These are phyloP conservation scores for Zopfia rhizophila DNA, from an alignment of 2,329 filamentous ascomycete species.

Conservation along the genomic window DNA sequence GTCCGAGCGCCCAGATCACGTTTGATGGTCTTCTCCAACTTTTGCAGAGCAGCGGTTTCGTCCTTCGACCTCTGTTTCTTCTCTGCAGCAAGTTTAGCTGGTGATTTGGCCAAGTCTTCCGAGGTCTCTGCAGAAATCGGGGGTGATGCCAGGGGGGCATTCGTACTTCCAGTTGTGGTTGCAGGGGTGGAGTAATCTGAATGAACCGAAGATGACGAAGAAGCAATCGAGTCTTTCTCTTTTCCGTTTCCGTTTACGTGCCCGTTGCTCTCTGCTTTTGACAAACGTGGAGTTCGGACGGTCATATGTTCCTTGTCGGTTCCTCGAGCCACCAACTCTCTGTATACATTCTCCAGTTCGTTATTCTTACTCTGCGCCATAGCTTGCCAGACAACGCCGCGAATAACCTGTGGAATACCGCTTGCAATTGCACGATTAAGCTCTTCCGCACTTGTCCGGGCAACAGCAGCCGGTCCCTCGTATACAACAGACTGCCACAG, in stretches of 20 bases:
- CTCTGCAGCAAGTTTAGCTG: conserved; percentile 71
- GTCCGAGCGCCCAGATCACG: conserved; percentile 91
- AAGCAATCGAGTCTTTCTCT: conserved; percentile 74
- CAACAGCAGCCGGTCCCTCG: conserved; percentile 88
- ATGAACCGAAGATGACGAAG: conserved; percentile 85
- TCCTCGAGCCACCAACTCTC: conserved; percentile 79
- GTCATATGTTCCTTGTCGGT: conserved; percentile 74
- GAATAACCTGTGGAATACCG: conserved; percentile 92
- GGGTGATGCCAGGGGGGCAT: conserved; percentile 56
- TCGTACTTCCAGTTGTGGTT: conserved; percentile 60
- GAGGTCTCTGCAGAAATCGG: conserved; percentile 65
- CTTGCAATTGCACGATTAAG: conserved; percentile 90
- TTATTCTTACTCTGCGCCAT: conserved; percentile 94
- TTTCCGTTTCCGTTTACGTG: conserved; percentile 56
- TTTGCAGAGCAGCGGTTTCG: conserved; percentile 76
- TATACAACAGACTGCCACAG: conserved; percentile 97
- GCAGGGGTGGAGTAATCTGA: conserved; percentile 77
- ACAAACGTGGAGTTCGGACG: conserved; percentile 33
- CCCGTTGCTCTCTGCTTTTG: conserved; percentile 57
- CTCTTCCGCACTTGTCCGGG: conserved; percentile 87
- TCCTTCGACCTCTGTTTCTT: conserved; percentile 83
- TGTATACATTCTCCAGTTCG: conserved; percentile 87
- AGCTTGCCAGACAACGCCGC: conserved; percentile 99
- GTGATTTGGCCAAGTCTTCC: conserved; percentile 73
- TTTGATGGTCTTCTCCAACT: conserved; percentile 90